Conservation (phyloP, 192 early-diverging fungal species). For the Chytriomyces hyalinus region DNA sequence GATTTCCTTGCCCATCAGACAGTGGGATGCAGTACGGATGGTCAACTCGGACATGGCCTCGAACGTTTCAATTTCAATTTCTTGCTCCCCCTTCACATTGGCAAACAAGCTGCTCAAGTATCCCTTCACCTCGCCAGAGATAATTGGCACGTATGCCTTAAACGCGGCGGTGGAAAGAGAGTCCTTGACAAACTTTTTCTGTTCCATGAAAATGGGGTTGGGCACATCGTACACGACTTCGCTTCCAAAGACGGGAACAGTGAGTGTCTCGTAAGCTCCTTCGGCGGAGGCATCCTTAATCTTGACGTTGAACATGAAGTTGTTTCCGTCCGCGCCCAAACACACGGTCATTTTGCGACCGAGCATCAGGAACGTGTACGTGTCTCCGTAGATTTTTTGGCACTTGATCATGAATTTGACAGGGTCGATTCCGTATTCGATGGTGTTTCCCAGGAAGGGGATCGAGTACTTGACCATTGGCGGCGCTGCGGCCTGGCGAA, state of each 20-base stretch:
- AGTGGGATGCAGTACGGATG: conserved; percentile 92
- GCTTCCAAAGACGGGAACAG: conserved; percentile 91
- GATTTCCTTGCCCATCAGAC: conserved; percentile 94
- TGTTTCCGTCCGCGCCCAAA: conserved; percentile 89
- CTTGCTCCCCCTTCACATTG: conserved; percentile 55
- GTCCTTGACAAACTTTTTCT: conserved; percentile 98
- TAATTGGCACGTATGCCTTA: conserved; percentile 84
- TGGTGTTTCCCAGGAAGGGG: conserved; percentile 87
- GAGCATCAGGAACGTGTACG: conserved; percentile 92
- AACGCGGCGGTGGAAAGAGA: conserved; percentile 87
- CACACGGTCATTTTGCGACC: conserved; percentile 88
- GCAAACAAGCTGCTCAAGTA: conserved; percentile 67
- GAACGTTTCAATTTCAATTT: conserved; percentile 66
- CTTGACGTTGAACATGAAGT: conserved; percentile 96
- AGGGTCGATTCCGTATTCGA: conserved; percentile 87
- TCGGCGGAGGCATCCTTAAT: conserved; percentile 85
- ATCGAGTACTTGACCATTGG: conserved; percentile 68
- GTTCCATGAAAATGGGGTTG: conserved; percentile 94
- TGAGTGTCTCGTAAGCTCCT: conserved; percentile 90
- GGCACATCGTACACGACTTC: conserved; percentile 97
- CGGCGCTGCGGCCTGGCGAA: conserved; percentile 27
- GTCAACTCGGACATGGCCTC: conserved; percentile 85
- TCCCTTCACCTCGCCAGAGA: conserved; percentile 77
- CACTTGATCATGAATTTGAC: conserved; percentile 84
- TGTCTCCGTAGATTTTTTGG: conserved; percentile 85